Evolutionary conservation across 305 asterid species (phyloP).

Genomic region (Solanum hybrid): DNA sequence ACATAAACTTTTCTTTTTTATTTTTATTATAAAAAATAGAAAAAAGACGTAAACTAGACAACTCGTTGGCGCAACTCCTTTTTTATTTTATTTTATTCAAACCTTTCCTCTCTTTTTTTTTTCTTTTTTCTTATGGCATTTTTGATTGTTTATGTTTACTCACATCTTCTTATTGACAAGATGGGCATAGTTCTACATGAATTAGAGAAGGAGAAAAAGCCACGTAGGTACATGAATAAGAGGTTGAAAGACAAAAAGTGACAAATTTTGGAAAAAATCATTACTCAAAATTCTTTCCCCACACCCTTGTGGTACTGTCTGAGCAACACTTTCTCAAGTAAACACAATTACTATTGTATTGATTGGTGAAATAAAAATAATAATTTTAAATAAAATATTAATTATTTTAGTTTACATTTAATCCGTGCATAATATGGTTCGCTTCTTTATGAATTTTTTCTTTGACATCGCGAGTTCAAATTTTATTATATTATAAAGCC

Average conservation of each 20-base stretch:
- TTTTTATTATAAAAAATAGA: neutral
- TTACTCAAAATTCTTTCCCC: conserved; percentile 2
- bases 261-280: neutral
- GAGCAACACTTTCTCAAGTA: neutral
- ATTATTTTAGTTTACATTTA: neutral
- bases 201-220: conserved; percentile 24
- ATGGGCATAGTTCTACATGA: neutral
- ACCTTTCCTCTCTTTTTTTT: neutral
- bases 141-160: neutral
- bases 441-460: neutral
- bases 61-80: neutral
- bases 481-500: neutral
- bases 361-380: neutral
- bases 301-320: conserved; percentile 2
- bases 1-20: neutral
- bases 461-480: neutral
- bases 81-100: neutral
- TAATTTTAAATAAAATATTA: neutral
- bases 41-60: neutral
- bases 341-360: neutral
- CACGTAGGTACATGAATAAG: conserved; percentile 11
- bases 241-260: conserved; percentile 6
- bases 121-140: neutral
- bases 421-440: neutral
- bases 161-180: neutral